Percentiles rank a stretch among this genome's conserved stretches.
Evolutionary conservation across 2,329 filamentous ascomycete species (phyloP).

Genomic region (Venturia nashicola): DNA sequence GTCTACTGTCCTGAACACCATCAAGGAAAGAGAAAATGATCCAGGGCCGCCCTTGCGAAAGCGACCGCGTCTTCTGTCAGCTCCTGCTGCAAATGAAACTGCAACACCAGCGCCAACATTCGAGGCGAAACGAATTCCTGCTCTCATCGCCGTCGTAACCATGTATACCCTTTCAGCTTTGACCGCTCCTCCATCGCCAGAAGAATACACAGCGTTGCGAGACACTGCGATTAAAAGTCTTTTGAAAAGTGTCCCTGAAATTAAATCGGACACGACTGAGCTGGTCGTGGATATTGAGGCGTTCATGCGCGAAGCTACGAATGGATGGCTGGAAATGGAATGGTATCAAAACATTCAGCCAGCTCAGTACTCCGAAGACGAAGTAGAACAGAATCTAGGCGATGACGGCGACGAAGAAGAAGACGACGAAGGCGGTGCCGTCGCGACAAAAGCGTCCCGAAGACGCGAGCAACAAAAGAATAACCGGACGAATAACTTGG

Average conservation of each 20-base stretch:
- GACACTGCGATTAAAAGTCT: slow-evolving; percentile 18
- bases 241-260: slow-evolving; percentile 34
- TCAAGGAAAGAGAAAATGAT: not conserved
- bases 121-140: slow-evolving; percentile 28
- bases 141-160: slow-evolving; percentile 48
- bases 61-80: slow-evolving; percentile 32
- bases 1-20: slow-evolving; percentile 37
- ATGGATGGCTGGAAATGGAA: slow-evolving; percentile 14
- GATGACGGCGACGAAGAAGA: slow-evolving; percentile 24
- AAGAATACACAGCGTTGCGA: slow-evolving; percentile 7
- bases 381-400: slow-evolving; percentile 29
- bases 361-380: slow-evolving; percentile 12
- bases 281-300: slow-evolving; percentile 33
- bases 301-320: slow-evolving; percentile 8
- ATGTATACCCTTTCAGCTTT: slow-evolving; percentile 46
- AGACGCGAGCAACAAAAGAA: slow-evolving; percentile 22
- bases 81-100: slow-evolving; percentile 4
- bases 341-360: slow-evolving; percentile 13
- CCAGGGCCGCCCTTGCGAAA: slow-evolving; percentile 28
- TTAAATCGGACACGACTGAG: slow-evolving; percentile 16
- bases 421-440: slow-evolving; percentile 13
- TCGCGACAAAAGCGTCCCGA: slow-evolving; percentile 33
- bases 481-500: slow-evolving; percentile 15
- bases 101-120: not conserved
- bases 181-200: slow-evolving; percentile 12